Percentiles rank a stretch among this genome's conserved stretches.
Evolutionary conservation across 2,329 filamentous ascomycete species (phyloP).

Genomic region (Clonostachys byssicola): DNA sequence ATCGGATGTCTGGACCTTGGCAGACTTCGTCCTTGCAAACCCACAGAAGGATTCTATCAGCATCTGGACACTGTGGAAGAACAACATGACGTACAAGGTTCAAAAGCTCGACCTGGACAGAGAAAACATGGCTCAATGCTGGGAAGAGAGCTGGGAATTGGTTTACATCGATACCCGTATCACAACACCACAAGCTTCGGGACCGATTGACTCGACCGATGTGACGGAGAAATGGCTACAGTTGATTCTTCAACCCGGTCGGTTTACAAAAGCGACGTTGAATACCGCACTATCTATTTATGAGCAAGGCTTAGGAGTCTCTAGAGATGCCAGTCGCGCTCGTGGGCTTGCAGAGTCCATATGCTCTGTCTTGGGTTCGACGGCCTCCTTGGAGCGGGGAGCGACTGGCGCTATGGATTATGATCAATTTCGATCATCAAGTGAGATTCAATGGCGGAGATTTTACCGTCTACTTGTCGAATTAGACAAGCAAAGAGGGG

Average conservation of each 20-base stretch:
- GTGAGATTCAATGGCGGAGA: slow-evolving; percentile 81
- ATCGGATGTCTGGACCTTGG: slow-evolving; percentile 74
- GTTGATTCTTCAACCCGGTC: slow-evolving; percentile 77
- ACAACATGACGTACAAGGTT: slow-evolving; percentile 73
- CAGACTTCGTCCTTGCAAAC: slow-evolving; percentile 66
- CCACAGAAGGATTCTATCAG: slow-evolving; percentile 49
- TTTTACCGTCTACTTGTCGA: slow-evolving; percentile 85
- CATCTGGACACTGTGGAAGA: slow-evolving; percentile 81
- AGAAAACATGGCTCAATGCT: slow-evolving; percentile 56
- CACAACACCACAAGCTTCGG: slow-evolving; percentile 51
- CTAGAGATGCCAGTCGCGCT: slow-evolving; percentile 32
- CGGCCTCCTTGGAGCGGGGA: slow-evolving; percentile 59
- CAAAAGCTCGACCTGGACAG: slow-evolving; percentile 70
- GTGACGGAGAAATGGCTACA: slow-evolving; percentile 82
- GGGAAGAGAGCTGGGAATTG: slow-evolving; percentile 67
- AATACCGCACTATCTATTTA: slow-evolving; percentile 83
- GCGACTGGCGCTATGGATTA: slow-evolving; percentile 68
- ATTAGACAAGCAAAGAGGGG: slow-evolving; percentile 79
- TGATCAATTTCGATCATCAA: slow-evolving; percentile 67
- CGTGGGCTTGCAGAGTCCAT: slow-evolving; percentile 71
- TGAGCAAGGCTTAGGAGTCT: slow-evolving; percentile 52
- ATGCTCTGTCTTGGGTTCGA: slow-evolving; percentile 65
- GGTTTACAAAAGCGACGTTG: slow-evolving; percentile 74
- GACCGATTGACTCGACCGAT: slow-evolving; percentile 62
- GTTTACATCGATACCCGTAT: slow-evolving; percentile 58